These are phyloP conservation scores for Meyerozyma smithsonii DNA, from an alignment of 1,139 yeast genomes.

Conservation along the genomic window DNA sequence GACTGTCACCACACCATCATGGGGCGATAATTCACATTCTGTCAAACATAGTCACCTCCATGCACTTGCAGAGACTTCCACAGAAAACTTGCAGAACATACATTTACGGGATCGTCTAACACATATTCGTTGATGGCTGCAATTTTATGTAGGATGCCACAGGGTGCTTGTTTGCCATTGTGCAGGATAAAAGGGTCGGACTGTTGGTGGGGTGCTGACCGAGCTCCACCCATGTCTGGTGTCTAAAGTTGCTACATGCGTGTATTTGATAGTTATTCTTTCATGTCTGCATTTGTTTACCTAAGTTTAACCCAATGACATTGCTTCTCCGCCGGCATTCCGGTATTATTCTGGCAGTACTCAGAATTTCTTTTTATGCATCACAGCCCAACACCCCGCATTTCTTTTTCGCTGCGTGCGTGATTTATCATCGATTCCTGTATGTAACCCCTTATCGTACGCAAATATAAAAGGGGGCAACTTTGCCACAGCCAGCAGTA, in stretches of 20 bases:
- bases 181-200: neutral
- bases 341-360: no score
- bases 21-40: neutral
- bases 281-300: no score
- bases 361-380: neutral
- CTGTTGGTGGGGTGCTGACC: no score
- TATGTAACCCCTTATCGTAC: slow-evolving; percentile 3
- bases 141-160: neutral
- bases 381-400: neutral
- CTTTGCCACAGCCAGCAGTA: slow-evolving; percentile 6
- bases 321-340: no score
- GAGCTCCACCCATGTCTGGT: no score
- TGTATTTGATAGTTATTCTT: no score
- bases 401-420: slow-evolving; percentile 3
- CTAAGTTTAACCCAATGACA: no score
- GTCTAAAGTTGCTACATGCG: neutral
- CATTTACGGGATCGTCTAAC: no score
- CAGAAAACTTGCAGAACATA: neutral
- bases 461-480: slow-evolving; percentile 7
- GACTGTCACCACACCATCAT: neutral
- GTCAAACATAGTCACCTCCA: neutral
- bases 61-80: neutral
- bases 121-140: neutral
- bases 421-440: slow-evolving; percentile 2
- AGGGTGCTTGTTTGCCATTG: no score